Evolutionary conservation across 1,284 basidiomycete genomes (phyloP), one percentile per base, ranked within the genome.

Genomic region (Paramarasmius palmivorus): DNA sequence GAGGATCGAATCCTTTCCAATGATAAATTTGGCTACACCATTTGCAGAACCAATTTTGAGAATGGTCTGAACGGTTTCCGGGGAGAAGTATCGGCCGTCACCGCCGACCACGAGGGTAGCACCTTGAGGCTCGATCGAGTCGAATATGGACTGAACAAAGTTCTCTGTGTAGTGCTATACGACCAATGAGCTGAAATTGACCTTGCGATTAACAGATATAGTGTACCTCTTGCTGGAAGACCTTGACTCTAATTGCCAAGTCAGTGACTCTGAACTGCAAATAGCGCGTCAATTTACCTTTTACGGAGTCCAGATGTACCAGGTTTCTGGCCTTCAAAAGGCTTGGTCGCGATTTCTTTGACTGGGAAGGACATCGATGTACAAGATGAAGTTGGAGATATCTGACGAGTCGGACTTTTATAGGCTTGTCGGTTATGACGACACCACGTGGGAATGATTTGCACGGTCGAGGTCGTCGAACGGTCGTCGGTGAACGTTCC

Each of bases 131-230:
- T 87, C 81, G 73, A 98, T 93, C 53, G 95, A 92, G 64, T 93
- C 87, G 63, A 99, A 86, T 73, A 95, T 99, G 62, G 95, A 78
- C 74, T 98, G 96, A 56, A 98, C 73, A 67, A 99, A 99, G 82
- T 99, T 99, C 75, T 99, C 96, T 44, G 97, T 99, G 79, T 99
- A 99, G 78, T 98, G 86, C 87, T 93, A 68, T 19, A 12, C 12
- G 63, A 54, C 41, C 36, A 42, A 40, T 8, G 9, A 56, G 54
- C 35, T 54, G 51, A 46, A 17, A 46, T 40, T 46, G 36, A 26
- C 44, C 53, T 25, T 34, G 42, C 32, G 55, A 49, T 47, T 44
- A 46, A 29, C 49, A 56, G 52, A 52, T 56, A 56, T 34, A 58
- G 50, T 77, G 57, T 63, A 90, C 90, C 82, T 91, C 81, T 69